Percentiles rank a stretch among this genome's conserved stretches.
Conservation (phyloP, 108 stramenopile genomes). For the Aurantiochytrium sp. region DNA sequence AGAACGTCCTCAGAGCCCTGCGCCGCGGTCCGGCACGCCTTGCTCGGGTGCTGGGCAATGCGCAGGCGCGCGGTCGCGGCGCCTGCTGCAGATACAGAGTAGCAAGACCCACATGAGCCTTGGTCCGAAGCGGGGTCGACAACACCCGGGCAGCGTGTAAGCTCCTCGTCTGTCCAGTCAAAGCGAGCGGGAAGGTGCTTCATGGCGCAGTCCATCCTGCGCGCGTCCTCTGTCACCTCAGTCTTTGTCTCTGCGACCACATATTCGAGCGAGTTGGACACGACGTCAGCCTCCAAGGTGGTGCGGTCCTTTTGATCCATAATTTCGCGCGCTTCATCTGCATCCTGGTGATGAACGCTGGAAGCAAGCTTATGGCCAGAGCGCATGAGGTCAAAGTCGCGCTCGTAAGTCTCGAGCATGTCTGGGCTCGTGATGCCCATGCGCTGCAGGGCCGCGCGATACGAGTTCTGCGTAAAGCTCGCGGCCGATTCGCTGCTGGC, state of each 20-base stretch:
- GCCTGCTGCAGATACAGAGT: background rate
- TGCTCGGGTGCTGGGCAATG: background rate
- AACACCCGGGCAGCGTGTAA: background rate
- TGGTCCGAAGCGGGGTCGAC: background rate
- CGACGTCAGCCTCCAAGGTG: background rate
- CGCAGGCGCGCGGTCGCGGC: slow-evolving; percentile 7
- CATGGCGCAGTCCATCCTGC: background rate
- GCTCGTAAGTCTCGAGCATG: background rate
- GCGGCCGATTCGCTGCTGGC: background rate
- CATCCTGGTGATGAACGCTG: too few relatives aligned
- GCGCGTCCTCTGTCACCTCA: background rate
- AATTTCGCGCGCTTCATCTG: too few relatives aligned
- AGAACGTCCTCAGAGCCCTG: background rate
- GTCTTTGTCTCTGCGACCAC: background rate
- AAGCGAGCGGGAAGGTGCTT: background rate
- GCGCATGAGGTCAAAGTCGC: background rate
- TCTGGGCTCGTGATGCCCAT: background rate
- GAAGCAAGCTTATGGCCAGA: background rate
- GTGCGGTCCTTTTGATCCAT: too few relatives aligned
- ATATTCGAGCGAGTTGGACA: background rate
- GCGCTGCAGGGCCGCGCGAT: background rate
- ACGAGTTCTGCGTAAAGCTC: background rate
- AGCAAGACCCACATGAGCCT: slow-evolving; percentile 22
- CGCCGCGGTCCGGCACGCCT: background rate
- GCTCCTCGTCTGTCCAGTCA: background rate